Evolutionary conservation across 257 asterid species (phyloP), one percentile per base, ranked within the genome.

Genomic region (Paulownia fortunei): DNA sequence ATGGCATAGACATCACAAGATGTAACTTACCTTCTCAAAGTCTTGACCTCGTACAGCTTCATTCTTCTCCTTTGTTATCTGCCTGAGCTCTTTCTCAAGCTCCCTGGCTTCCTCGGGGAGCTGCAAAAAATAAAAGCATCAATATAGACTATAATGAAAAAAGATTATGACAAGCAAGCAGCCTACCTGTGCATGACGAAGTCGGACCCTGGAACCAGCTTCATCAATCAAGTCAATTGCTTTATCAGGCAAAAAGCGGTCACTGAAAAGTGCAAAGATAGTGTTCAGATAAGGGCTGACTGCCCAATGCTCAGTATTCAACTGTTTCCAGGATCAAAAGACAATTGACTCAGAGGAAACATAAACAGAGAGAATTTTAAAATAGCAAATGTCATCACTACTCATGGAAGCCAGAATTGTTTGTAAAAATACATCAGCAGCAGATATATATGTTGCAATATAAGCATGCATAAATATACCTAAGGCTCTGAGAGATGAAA

Each of bases 51-150:
- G 89, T 41, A 92, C 97, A 44, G 97, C 87, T 76, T 92, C 97
- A 46, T 90, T 91, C 86, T 92, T 92, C 83, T 90, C 96, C 87
- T 92, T 92, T 8, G 97, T 92, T 32, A 90, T 84, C 87, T 89
- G 96, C 79, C 97, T 87, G 52, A 92, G 94, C 83, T 92, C 97
- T 82, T 87, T 92, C 92, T 92, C 97, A 41, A 92, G 86, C 80
- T 92, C 97, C 80, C 86, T 89, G 69, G 97, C 97, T 89, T 92
- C 97, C 87, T 89, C 97, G 1, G 97, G 97, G 24, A 92, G 94
- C 97, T 92, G 86, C 75, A 80, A 58, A 55, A 47, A 55, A 69
- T 18, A 74, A 21, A 19, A 23, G 46, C 24, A 76, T 75, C 67
- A 69, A 32, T 5, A 58, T 81, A 81, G 36, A n/a, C 69, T 51